Percentiles rank a stretch among this genome's conserved stretches.
Conservation (phyloP, 2,329 filamentous ascomycete genomes). For the Cercospora nicotianae region DNA sequence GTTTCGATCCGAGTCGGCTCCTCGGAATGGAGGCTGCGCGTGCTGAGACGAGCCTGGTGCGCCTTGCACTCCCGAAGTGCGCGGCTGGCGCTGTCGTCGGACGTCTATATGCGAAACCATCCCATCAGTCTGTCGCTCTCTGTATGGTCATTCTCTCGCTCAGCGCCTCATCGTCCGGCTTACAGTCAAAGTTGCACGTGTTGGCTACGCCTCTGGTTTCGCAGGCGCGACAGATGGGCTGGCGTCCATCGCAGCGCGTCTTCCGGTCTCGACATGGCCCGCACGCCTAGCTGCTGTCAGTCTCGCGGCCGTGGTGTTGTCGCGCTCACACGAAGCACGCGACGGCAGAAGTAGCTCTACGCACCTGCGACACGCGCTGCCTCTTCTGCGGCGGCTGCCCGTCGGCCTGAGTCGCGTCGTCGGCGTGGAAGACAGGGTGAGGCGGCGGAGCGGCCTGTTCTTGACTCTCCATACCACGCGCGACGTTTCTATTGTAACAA, state of each 20-base stretch:
- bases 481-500: background rate
- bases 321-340: background rate
- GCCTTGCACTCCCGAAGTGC: constrained; percentile 7
- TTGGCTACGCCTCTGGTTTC: constrained; percentile 25
- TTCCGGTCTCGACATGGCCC: constrained; percentile 31
- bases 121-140: background rate
- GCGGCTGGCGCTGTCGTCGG: constrained; percentile 20
- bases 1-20: constrained; percentile 20
- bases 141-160: background rate
- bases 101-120: constrained; percentile 12
- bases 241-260: constrained; percentile 30
- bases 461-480: background rate
- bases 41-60: constrained; percentile 2
- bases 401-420: constrained; percentile 6
- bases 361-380: constrained; percentile 26
- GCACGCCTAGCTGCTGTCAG: constrained; percentile 17
- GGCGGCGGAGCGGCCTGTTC: background rate
- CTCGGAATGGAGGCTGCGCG: constrained; percentile 9
- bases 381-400: constrained; percentile 20
- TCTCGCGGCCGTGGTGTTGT: background rate
- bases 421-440: constrained; percentile 7
- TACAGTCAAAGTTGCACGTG: constrained; percentile 26
- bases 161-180: background rate
- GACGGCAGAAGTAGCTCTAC: background rate
- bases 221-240: constrained; percentile 28